These are phyloP conservation scores for Podospora tetraspora DNA, from an alignment of 495 filamentous ascomycete species.

Conservation along the genomic window DNA sequence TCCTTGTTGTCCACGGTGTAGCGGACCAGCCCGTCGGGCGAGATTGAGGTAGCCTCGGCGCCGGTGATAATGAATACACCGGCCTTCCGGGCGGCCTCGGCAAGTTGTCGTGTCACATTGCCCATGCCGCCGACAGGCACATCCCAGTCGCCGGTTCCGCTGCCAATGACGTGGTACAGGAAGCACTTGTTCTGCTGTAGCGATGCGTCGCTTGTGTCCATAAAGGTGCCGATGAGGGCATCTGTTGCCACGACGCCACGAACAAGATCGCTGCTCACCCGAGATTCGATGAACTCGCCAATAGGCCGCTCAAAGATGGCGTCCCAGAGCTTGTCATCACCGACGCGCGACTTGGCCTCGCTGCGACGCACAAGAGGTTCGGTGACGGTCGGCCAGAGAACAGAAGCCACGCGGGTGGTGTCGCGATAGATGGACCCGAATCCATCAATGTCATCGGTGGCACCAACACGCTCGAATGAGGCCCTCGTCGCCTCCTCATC, in stretches of 20 bases:
- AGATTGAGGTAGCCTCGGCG: neutral
- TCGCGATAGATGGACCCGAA: neutral
- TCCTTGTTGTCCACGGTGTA: neutral
- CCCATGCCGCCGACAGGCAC: constrained; percentile 5
- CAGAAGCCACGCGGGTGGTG: neutral
- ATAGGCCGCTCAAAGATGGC: constrained; percentile 3
- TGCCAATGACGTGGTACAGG: constrained; percentile 3
- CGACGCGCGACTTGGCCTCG: neutral
- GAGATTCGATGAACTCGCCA: neutral
- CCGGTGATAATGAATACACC: neutral
- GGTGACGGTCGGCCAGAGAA: constrained; percentile 4
- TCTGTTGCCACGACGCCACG: constrained; percentile 4
- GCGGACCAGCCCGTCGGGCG: neutral
- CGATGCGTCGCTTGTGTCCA: neutral
- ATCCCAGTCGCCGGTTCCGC: constrained; percentile 1
- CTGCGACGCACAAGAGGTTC: neutral
- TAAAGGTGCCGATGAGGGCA: constrained; percentile 3
- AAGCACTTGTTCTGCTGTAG: constrained; percentile 2
- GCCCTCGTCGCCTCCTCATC: neutral
- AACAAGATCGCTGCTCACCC: neutral
- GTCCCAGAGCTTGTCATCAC: neutral
- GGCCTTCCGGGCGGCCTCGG: neutral
- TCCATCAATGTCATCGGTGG: neutral
- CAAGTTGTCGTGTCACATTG: constrained; percentile 3
- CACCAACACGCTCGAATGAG: neutral